Evolutionary conservation across 2,329 filamentous ascomycete species (phyloP).

Genomic region (Nectriaceae sp.): DNA sequence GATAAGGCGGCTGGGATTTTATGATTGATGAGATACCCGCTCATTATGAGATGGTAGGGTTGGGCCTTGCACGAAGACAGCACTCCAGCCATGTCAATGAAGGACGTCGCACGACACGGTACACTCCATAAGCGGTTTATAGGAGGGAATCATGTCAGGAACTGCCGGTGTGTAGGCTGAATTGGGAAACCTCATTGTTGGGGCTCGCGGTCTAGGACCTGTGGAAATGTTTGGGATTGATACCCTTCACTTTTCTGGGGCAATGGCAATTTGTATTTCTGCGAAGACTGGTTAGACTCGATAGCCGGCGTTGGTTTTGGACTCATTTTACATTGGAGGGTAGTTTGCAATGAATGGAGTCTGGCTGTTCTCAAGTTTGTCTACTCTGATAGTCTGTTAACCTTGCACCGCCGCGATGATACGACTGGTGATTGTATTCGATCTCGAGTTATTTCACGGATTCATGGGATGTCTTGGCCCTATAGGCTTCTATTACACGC

Average conservation of each 20-base stretch:
- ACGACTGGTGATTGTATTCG: background rate
- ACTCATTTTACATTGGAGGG: constrained; percentile 1
- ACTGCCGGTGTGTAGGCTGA: no score
- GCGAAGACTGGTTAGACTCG: constrained; percentile 14
- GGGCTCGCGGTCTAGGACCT: constrained; percentile 12
- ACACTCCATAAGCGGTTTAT: constrained; percentile 4
- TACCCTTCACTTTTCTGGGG: constrained; percentile 18
- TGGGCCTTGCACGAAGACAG: constrained; percentile 5
- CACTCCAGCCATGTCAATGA: constrained; percentile 3
- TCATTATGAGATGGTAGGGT: constrained; percentile 21
- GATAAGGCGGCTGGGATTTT: constrained; percentile 12
- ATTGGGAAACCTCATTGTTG: no score
- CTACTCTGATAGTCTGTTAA: no score
- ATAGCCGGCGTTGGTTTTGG: constrained; percentile 7
- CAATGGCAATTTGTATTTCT: constrained; percentile 9
- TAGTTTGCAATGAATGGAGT: constrained; percentile 14
- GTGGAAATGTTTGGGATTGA: constrained; percentile 26
- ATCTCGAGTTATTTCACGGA: background rate
- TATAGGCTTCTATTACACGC: background rate
- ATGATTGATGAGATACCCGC: constrained; percentile 28
- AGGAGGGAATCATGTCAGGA: constrained; percentile 8
- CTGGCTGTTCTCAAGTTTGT: no score
- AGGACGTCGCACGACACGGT: constrained; percentile 6
- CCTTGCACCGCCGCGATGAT: no score
- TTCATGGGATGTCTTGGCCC: background rate